Base-by-base conservation (phyloP, 2,329 filamentous ascomycete genomes). In the Botrytis fabae region DNA sequence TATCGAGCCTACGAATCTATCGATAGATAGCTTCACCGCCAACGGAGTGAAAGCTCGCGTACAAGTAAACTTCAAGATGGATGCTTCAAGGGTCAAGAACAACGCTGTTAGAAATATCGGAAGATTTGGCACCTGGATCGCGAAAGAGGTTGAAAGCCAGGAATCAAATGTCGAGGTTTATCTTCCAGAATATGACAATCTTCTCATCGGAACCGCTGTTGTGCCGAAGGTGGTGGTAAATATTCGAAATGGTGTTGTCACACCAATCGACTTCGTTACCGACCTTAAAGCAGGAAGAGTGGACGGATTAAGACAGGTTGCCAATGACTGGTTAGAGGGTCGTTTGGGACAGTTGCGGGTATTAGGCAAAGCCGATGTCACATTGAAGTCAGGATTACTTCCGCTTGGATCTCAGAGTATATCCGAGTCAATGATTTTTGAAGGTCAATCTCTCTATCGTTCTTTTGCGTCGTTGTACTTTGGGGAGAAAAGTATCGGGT, bases 271-370 rank as follows among this genome's bases (percentile, higher is more conserved):
- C 78, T 91, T 98, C 77, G 83, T 96, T 71, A 88, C 92, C 60
- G 90, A 96, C 75, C 83, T 98, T 57, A 84, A 87, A 54, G 92
- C 94, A 40, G 95, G 94, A 44, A 89, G 94, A 78, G 84, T 93
- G 22, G 90, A 94, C 71, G 91, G 91, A 9, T 90, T 98, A 77
- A 91, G 93, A 74, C 88, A 87, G 74, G 88, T 98, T 75, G 94
- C 93, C 64, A 94, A 96, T 81, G 92, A 97, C 81, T 98, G 94
- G 91, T 84, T 99, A 74, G 90, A 93, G 71, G 94, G 95, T 57
- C 91, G 89, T 71, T 84, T 98, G 73, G 87, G 90, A 18, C 85
- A 87, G 73, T 83, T 99, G 73, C 89, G 88, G 74, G 84, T 98
- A 22, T 86, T 90, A 71, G 95, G 92, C 61, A 92, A 91, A 79